Evolutionary conservation across 345 rosid genomes (phyloP).

Genomic region (Salix koriyanagi): DNA sequence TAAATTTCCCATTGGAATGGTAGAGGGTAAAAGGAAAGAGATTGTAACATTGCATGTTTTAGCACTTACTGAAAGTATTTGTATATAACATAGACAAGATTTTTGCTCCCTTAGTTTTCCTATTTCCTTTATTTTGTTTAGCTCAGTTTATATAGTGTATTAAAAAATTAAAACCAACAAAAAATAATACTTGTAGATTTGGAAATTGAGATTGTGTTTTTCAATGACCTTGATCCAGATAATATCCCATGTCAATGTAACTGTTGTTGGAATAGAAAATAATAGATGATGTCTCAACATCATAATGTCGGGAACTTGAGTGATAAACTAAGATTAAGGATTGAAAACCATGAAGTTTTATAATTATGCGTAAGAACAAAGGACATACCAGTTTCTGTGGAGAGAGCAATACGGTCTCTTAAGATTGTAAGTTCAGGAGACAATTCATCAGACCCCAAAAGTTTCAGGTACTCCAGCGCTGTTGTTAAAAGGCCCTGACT

Average conservation of each 20-base stretch:
- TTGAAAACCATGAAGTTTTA: not conserved
- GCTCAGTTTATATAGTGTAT: not conserved
- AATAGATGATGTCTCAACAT: not conserved
- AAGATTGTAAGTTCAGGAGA: slow-evolving; percentile 83
- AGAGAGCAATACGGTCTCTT: slow-evolving; percentile 73
- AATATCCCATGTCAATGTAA: not conserved
- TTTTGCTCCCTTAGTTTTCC: not conserved
- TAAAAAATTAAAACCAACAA: not conserved
- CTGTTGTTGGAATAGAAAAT: not conserved
- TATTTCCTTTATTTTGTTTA: not conserved
- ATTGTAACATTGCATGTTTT: too few relatives aligned
- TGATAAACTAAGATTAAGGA: not conserved
- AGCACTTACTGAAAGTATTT: too few relatives aligned
- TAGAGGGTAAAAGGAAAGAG: too few relatives aligned
- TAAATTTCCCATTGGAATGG: not conserved
- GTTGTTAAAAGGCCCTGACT: slow-evolving; percentile 85
- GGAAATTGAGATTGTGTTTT: not conserved
- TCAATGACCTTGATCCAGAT: not conserved
- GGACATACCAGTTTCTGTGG: slow-evolving; percentile 64
- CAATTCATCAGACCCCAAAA: slow-evolving; percentile 75
- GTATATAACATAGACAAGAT: too few relatives aligned
- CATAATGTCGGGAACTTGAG: not conserved
- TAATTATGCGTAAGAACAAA: not conserved
- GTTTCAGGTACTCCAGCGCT: slow-evolving; percentile 92
- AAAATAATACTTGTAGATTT: not conserved